Percentiles rank a stretch among this genome's conserved stretches.
Evolutionary conservation across 768 basidiomycete species (phyloP).

Genomic region (Naematelia aurantialba): DNA sequence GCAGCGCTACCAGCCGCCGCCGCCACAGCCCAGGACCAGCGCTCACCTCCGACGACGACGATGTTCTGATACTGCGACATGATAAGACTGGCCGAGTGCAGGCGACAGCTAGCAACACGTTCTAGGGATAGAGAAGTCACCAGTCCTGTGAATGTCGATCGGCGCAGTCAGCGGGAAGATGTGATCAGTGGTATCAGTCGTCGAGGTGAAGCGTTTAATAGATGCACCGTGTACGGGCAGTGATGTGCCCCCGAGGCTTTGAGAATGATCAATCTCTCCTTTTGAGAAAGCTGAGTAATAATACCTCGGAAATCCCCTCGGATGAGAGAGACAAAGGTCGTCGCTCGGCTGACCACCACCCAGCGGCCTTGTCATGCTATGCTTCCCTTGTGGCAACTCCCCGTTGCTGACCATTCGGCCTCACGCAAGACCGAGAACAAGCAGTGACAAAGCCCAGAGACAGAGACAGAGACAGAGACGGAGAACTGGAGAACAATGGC

Average conservation of each 20-base stretch:
- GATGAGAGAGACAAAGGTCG: too few species aligned
- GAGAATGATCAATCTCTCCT: background rate
- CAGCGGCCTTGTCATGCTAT: too few species aligned
- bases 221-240: background rate
- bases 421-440: too few species aligned
- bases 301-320: background rate
- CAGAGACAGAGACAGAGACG: too few species aligned
- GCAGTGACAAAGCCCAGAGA: too few species aligned
- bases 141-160: too few species aligned
- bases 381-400: too few species aligned
- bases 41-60: conserved; percentile 46
- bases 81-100: background rate
- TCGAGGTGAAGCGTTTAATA: background rate
- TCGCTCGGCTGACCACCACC: too few species aligned
- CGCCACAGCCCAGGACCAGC: background rate
- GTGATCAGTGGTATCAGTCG: too few species aligned
- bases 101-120: background rate
- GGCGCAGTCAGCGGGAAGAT: too few species aligned
- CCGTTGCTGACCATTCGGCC: too few species aligned
- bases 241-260: background rate
- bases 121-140: background rate
- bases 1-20: background rate
- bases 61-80: conserved; percentile 43
- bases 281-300: background rate
- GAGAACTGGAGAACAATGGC: too few species aligned